Conservation (phyloP, 306 rosid genomes). For the Acmispon strigosus region DNA sequence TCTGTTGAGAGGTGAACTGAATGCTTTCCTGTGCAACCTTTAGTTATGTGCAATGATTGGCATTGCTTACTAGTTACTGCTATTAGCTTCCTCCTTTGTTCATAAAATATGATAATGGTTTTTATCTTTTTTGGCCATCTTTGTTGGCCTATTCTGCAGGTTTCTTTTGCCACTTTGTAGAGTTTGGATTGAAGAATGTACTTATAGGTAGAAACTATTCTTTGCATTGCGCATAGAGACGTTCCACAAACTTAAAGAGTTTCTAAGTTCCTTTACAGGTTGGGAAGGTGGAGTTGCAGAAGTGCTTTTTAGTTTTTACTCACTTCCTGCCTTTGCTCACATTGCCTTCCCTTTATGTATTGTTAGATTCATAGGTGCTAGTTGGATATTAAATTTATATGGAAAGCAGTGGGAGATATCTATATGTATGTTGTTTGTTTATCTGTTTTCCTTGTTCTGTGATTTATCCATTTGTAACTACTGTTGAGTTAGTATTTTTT, state of each 20-base stretch:
- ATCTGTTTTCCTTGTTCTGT: not conserved
- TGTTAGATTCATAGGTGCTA: not conserved
- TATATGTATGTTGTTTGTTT: not conserved
- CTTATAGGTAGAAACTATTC: conserved; percentile 1
- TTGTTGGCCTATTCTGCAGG: conserved; percentile 27
- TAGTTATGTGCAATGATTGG: not conserved
- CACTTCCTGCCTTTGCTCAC: conserved; percentile 28
- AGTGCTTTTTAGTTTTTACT: conserved; percentile 25
- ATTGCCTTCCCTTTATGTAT: conserved; percentile 10
- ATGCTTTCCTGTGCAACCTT: not conserved
- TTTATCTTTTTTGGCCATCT: not conserved
- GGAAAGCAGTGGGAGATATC: not conserved
- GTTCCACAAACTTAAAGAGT: not conserved
- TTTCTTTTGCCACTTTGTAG: conserved; percentile 6
- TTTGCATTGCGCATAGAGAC: conserved; percentile 1
- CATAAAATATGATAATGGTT: not conserved
- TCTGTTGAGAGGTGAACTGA: not conserved
- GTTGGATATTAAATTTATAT: conserved; percentile 17
- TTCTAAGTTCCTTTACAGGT: conserved; percentile 1
- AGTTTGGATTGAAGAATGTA: conserved; percentile 1
- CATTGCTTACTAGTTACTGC: not conserved
- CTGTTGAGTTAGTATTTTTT: not conserved
- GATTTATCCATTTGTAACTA: conserved; percentile 14
- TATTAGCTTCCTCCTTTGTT: not conserved
- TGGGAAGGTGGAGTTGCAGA: conserved; percentile 35